Percentiles rank a stretch among this genome's conserved stretches.
Conservation (phyloP, 2,329 filamentous ascomycete genomes). For the Nemania serpens region DNA sequence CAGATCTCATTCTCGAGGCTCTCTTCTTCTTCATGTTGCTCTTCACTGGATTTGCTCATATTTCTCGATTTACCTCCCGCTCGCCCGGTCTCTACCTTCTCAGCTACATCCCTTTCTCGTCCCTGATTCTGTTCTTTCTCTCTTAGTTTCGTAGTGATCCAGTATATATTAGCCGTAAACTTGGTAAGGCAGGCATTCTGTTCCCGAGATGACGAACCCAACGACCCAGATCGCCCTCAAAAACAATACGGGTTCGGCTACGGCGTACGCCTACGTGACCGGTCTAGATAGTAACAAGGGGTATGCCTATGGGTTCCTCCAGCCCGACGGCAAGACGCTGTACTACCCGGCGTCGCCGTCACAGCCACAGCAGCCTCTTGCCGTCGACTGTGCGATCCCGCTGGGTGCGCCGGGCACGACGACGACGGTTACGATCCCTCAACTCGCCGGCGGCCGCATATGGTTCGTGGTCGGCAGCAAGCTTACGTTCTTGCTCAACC, state of each 20-base stretch:
- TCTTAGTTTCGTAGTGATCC: background rate
- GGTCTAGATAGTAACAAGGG: slow-evolving; percentile 65
- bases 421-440: slow-evolving; percentile 67
- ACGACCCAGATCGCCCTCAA: slow-evolving; percentile 65
- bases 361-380: slow-evolving; percentile 54
- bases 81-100: background rate
- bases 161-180: background rate
- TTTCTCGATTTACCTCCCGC: background rate
- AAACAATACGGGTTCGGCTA: slow-evolving; percentile 66
- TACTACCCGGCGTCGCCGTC: slow-evolving; percentile 68
- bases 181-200: background rate
- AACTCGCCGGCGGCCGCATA: slow-evolving; percentile 71
- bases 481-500: slow-evolving; percentile 73
- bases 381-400: slow-evolving; percentile 64
- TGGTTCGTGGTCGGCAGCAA: slow-evolving; percentile 68
- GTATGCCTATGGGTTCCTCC: slow-evolving; percentile 64
- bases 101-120: background rate
- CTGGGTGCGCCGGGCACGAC: slow-evolving; percentile 65
- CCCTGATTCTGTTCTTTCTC: background rate
- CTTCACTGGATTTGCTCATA: background rate
- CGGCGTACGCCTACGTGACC: slow-evolving; percentile 72
- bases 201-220: slow-evolving; percentile 41
- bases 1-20: background rate
- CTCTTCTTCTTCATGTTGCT: slow-evolving; percentile 13
- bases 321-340: slow-evolving; percentile 66